A percentile compares a stretch with the other conserved stretches of the same genome.
Conservation (phyloP, 306 rosid species). For the Styphnolobium japonicum region DNA sequence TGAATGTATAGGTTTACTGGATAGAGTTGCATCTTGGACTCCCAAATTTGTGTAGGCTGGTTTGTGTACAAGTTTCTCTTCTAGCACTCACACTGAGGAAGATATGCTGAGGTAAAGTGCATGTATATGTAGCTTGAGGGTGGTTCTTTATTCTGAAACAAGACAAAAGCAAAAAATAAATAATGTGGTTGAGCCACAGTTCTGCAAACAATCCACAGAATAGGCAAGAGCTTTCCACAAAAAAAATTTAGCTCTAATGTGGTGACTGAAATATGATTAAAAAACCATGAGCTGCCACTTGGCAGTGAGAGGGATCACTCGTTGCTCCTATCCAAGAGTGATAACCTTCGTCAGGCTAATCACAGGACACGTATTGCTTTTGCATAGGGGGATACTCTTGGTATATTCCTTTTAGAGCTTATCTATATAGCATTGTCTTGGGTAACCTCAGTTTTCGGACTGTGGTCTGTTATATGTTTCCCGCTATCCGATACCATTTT, state of each 20-base stretch:
- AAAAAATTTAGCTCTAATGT: background rate
- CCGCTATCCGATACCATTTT: background rate
- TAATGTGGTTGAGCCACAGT: conserved; percentile 13
- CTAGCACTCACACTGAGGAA: background rate
- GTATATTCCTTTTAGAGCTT: conserved; percentile 37
- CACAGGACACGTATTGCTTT: conserved; percentile 43
- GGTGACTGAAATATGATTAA: background rate
- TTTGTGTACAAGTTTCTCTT: background rate
- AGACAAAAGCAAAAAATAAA: background rate
- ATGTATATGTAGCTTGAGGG: background rate
- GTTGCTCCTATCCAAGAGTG: conserved; percentile 48
- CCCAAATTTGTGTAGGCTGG: background rate
- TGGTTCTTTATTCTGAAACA: background rate
- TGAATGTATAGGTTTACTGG: background rate
- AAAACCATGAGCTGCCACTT: conserved; percentile 41
- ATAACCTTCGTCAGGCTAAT: conserved; percentile 48
- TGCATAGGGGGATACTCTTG: conserved; percentile 17
- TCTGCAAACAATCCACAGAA: conserved; percentile 23
- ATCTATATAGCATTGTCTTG: conserved; percentile 38
- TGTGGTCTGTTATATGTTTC: conserved; percentile 16
- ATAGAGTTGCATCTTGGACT: no score
- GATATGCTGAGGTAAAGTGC: background rate
- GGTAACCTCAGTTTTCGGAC: conserved; percentile 14
- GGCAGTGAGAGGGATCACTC: conserved; percentile 47
- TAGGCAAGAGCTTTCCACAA: conserved; percentile 30